These are phyloP conservation scores for Aspergillus novoparasiticus DNA, from an alignment of 2,329 filamentous ascomycete genomes.

Conservation along the genomic window DNA sequence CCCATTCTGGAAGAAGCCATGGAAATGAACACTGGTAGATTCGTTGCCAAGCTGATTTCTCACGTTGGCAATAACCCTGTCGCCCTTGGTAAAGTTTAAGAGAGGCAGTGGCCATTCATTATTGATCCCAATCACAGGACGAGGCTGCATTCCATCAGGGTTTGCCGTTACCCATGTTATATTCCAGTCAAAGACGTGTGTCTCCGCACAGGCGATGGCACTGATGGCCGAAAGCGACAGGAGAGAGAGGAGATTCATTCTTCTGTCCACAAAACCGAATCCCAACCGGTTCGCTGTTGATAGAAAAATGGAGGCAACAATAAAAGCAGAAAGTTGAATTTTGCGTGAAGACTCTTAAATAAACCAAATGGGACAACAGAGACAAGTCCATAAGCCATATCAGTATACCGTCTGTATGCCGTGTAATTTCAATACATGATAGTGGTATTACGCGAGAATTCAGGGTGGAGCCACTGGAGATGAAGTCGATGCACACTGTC, in stretches of 20 bases:
- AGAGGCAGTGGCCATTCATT: constrained; percentile 73
- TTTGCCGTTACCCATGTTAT: constrained; percentile 32
- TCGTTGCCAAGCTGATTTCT: constrained; percentile 67
- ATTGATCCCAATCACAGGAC: constrained; percentile 71
- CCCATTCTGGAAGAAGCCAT: constrained; percentile 76
- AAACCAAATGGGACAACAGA: too few species aligned
- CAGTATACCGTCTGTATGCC: too few species aligned
- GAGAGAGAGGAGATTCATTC: neutral
- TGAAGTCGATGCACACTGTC: too few species aligned
- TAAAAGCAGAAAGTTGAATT: too few species aligned
- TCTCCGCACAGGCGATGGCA: neutral
- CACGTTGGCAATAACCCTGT: constrained; percentile 69
- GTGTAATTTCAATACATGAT: too few species aligned
- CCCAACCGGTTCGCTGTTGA: too few species aligned
- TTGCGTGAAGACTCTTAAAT: too few species aligned
- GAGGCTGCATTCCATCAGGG: constrained; percentile 53
- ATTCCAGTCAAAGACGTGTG: neutral
- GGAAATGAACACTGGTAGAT: constrained; percentile 71
- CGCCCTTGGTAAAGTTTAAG: constrained; percentile 73
- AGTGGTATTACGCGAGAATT: too few species aligned
- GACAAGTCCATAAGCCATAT: too few species aligned
- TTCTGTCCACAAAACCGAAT: neutral
- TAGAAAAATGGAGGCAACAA: too few species aligned
- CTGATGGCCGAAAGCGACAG: neutral
- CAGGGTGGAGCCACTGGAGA: too few species aligned